Evolutionary conservation across 345 rosid species (phyloP).

Genomic region (Salix koriyanagi): DNA sequence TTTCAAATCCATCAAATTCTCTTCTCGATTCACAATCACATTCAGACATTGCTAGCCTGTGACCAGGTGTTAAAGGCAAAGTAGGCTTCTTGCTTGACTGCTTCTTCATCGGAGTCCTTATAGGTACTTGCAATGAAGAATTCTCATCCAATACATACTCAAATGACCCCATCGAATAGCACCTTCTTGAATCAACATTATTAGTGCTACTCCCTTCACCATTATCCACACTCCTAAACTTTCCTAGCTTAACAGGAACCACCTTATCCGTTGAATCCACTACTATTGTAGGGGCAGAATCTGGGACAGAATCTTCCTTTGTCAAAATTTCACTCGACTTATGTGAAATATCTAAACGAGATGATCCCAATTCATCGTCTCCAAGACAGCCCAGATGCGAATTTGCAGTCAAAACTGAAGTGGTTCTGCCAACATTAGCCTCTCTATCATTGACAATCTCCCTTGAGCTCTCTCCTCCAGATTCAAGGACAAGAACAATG

Average conservation of each 20-base stretch:
- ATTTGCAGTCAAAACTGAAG: conserved; percentile 37
- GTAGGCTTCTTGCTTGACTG: conserved; percentile 45
- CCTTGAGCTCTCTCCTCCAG: conserved; percentile 81
- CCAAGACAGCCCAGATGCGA: conserved; percentile 39
- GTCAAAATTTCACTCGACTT: conserved; percentile 36
- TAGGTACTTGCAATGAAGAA: conserved; percentile 68
- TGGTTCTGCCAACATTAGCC: conserved; percentile 28
- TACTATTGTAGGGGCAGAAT: conserved; percentile 14
- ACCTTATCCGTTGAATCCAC: conserved; percentile 56
- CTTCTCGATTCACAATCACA: conserved; percentile 64
- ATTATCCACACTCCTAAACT: conserved; percentile 63
- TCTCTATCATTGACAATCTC: conserved; percentile 57
- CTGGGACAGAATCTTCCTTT: conserved; percentile 29
- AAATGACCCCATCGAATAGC: conserved; percentile 96
- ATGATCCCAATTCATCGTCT: conserved; percentile 44
- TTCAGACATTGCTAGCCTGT: conserved; percentile 60
- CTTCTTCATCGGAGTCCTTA: conserved; percentile 59
- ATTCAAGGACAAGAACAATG: conserved; percentile 76
- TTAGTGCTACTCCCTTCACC: conserved; percentile 48
- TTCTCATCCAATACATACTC: conserved; percentile 89
- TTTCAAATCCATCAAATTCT: conserved; percentile 43
- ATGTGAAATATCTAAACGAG: conserved; percentile 28
- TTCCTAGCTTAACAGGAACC: conserved; percentile 84
- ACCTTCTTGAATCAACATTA: conserved; percentile 64
- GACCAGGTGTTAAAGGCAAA: conserved; percentile 56